These are phyloP conservation scores for Globisporangium middletonii DNA, from an alignment of 352 stramenopile species.

Conservation along the genomic window DNA sequence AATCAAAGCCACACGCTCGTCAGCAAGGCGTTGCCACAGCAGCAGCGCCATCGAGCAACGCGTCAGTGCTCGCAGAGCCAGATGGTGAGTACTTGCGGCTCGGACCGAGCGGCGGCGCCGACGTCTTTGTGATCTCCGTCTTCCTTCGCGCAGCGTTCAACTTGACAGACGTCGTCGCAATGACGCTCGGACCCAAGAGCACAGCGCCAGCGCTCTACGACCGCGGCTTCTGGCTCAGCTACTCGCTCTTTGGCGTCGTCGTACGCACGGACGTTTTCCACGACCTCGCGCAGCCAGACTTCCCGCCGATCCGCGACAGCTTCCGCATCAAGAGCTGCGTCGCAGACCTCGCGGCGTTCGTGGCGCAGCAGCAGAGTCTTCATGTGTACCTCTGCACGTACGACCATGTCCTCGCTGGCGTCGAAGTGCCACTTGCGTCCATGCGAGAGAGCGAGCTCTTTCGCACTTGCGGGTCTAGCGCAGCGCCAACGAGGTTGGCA, in stretches of 20 bases:
- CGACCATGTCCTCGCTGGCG: conserved; percentile 47
- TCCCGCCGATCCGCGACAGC: conserved; percentile 62
- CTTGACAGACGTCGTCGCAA: conserved; percentile 16
- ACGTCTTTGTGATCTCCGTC: conserved; percentile 62
- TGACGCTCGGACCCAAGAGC: background rate
- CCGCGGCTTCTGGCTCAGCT: conserved; percentile 72
- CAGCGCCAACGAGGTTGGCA: background rate
- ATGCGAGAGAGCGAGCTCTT: conserved; percentile 26
- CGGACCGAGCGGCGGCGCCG: conserved; percentile 26
- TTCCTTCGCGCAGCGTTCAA: conserved; percentile 40
- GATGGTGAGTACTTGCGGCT: conserved; percentile 49
- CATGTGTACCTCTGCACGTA: conserved; percentile 71
- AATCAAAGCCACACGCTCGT: background rate
- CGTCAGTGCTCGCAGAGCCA: conserved; percentile 13
- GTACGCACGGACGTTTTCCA: conserved; percentile 79
- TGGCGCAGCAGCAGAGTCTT: conserved; percentile 26
- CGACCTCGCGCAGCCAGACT: conserved; percentile 45
- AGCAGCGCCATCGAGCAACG: background rate
- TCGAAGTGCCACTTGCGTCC: conserved; percentile 39
- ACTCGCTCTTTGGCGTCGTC: conserved; percentile 79
- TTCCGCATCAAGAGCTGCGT: conserved; percentile 61
- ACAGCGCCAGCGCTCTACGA: conserved; percentile 7
- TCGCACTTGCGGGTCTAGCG: background rate
- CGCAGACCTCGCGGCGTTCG: conserved; percentile 34
- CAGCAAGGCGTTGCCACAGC: no score